A percentile compares a stretch with the other conserved stretches of the same genome.
These are phyloP conservation scores for Skeletonema costatum DNA, from an alignment of 108 stramenopile species.

Conservation along the genomic window DNA sequence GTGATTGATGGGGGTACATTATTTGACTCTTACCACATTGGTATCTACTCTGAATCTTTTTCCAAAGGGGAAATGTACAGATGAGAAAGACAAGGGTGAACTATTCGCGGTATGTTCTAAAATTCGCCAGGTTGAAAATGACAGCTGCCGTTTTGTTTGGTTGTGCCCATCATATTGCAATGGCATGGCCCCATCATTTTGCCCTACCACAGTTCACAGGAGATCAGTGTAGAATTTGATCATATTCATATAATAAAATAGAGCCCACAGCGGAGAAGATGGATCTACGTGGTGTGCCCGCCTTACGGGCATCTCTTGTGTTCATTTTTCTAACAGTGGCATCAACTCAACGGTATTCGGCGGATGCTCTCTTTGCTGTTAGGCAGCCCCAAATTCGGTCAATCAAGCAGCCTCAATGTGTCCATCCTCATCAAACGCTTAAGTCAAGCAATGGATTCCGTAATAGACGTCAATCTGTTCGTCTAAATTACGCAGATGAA, in stretches of 20 bases:
- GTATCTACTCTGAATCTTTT: no score
- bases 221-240: no score
- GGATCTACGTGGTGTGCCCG: background rate
- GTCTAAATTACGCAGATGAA: conserved; percentile 24
- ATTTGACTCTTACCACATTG: no score
- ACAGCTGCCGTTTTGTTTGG: no score
- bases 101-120: background rate
- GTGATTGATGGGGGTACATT: no score
- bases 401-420: background rate
- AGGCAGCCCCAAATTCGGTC: background rate
- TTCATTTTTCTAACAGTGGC: background rate
- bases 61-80: no score
- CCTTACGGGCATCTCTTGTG: background rate
- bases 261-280: background rate
- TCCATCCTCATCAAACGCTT: background rate
- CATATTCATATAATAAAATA: no score
- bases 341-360: background rate
- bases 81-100: no score
- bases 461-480: background rate
- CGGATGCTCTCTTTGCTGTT: background rate
- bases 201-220: no score
- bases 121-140: no score
- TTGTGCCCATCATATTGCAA: no score
- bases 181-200: no score
- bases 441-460: background rate